phyloP scores from a whole-genome alignment of 768 basidiomycete genomes.

The Mycena haematopus region DNA sequence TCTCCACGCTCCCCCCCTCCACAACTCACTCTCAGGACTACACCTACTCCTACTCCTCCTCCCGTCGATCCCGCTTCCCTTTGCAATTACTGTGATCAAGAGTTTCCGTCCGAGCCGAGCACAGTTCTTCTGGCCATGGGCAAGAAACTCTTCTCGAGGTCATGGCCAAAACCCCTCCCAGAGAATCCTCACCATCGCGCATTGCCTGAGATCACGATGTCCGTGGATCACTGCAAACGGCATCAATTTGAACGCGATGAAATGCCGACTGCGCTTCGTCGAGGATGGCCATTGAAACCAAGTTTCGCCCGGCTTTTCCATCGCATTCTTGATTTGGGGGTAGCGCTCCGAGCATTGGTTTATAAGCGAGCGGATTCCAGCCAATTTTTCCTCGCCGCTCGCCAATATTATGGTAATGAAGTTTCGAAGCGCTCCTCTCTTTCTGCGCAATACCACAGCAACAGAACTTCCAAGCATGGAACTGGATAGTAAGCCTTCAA shows the following conservation, averaged over 20 bases:
- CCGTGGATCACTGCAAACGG: neutral
- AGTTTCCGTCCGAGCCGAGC: no score
- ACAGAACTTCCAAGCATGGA: neutral
- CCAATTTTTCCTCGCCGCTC: neutral
- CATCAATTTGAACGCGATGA: slow-evolving; percentile 1
- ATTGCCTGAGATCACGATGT: no score
- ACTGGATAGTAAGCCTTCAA: slow-evolving; percentile 7
- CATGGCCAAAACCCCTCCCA: no score
- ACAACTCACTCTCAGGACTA: neutral
- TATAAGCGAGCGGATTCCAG: neutral
- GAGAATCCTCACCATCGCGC: no score
- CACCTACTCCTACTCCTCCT: no score
- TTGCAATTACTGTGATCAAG: no score
- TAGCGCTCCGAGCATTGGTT: neutral
- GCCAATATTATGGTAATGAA: neutral
- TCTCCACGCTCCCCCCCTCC: neutral
- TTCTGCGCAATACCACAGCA: neutral
- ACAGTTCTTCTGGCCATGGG: no score
- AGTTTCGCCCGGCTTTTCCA: slow-evolving; percentile 5
- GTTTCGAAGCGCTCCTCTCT: neutral
- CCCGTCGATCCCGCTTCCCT: no score
- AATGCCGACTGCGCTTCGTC: neutral
- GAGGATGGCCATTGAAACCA: neutral
- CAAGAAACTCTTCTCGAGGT: no score
- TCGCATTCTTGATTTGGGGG: slow-evolving; percentile 1